phyloP scores from a whole-genome alignment of 2,329 filamentous ascomycete species.

The Colletotrichum costaricense region DNA sequence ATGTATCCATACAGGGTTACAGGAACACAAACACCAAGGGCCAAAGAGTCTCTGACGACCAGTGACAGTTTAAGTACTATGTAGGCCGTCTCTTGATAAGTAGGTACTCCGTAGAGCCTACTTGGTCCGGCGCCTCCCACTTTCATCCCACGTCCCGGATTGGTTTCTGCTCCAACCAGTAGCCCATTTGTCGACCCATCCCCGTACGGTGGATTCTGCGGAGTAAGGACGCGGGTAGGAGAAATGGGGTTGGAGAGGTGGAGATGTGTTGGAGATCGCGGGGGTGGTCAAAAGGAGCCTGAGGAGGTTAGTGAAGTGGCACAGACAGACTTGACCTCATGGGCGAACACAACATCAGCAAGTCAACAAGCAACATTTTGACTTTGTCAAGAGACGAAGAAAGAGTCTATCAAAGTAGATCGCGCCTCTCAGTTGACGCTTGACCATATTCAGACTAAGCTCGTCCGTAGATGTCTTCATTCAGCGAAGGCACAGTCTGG shows the following conservation, averaged over 20 bases:
- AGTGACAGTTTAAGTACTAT: neutral
- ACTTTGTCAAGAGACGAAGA: neutral
- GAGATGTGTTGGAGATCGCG: slow-evolving; percentile 31
- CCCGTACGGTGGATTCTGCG: slow-evolving; percentile 22
- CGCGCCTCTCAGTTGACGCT: neutral
- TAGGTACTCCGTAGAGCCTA: neutral
- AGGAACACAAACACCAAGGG: neutral
- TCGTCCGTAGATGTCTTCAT: neutral
- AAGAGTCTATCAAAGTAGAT: neutral
- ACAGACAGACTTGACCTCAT: neutral
- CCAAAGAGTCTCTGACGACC: neutral
- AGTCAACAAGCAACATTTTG: neutral
- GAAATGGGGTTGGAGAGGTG: neutral
- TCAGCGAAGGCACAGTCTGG: neutral
- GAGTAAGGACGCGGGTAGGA: slow-evolving; percentile 16
- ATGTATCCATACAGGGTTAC: neutral
- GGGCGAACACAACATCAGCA: neutral
- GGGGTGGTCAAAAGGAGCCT: slow-evolving; percentile 7
- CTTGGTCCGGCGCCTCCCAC: neutral
- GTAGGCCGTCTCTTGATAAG: neutral
- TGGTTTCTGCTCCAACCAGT: neutral
- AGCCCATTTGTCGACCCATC: neutral
- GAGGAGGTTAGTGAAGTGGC: slow-evolving; percentile 5
- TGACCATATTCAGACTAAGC: neutral
- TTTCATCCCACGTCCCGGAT: neutral